These are phyloP conservation scores for Rhodotorula sp. DNA, from an alignment of 1,284 basidiomycete genomes.

Conservation along the genomic window DNA sequence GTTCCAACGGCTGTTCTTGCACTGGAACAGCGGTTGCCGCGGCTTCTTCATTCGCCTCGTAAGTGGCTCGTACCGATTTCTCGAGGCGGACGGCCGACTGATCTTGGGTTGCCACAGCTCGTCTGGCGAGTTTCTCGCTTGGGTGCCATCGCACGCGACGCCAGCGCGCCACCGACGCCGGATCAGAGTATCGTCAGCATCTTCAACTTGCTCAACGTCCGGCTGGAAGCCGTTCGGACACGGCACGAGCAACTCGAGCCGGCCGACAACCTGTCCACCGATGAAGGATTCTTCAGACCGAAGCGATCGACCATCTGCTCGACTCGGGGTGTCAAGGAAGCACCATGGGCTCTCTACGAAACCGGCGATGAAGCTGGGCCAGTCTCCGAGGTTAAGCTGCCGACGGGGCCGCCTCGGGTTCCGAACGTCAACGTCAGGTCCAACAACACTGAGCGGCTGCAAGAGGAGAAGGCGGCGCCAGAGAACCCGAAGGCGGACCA, in stretches of 20 bases:
- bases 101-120: conserved; percentile 47
- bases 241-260: conserved; percentile 51
- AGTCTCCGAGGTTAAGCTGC: background rate
- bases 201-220: conserved; percentile 52
- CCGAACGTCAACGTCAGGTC: background rate
- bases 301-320: conserved; percentile 47
- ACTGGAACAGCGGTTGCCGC: conserved; percentile 55
- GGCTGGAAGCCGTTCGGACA: conserved; percentile 53
- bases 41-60: conserved; percentile 48
- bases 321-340: conserved; percentile 46
- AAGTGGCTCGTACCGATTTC: conserved; percentile 26
- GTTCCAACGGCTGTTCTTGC: conserved; percentile 54
- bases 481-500: conserved; percentile 17
- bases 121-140: conserved; percentile 56
- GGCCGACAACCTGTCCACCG: conserved; percentile 33
- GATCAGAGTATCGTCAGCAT: conserved; percentile 50
- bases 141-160: conserved; percentile 45
- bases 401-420: background rate
- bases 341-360: conserved; percentile 44
- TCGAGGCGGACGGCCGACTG: conserved; percentile 1
- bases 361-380: conserved; percentile 9
- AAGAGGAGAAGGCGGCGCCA: background rate
- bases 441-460: background rate
- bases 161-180: conserved; percentile 45
- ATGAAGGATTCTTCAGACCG: conserved; percentile 35